Percentiles rank a stretch among this genome's conserved stretches.
Conservation (phyloP, 1,139 yeast genomes). For the Wickerhamiella pararugosa region DNA sequence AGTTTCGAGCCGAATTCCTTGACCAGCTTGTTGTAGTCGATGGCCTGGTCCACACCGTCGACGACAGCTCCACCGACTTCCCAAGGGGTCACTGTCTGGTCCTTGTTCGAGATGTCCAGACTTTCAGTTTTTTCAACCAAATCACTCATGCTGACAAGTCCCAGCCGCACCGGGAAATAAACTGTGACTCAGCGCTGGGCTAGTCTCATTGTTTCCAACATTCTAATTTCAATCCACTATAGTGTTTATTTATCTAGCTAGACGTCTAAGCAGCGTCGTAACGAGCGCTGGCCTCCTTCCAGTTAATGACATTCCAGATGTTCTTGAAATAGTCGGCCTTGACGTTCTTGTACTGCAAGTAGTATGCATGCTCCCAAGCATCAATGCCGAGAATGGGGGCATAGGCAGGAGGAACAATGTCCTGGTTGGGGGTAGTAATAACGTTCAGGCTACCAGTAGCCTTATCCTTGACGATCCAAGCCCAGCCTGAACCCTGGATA, state of each 20-base stretch:
- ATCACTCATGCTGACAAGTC: neutral
- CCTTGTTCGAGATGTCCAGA: slow-evolving; percentile 10
- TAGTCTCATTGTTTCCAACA: neutral
- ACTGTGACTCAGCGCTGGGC: neutral
- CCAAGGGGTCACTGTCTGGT: slow-evolving; percentile 83
- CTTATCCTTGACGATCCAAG: slow-evolving; percentile 79
- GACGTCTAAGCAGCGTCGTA: slow-evolving; percentile 24
- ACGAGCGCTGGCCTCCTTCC: slow-evolving; percentile 83
- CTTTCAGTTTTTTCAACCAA: neutral
- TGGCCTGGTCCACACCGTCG: slow-evolving; percentile 76
- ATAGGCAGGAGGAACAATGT: slow-evolving; percentile 60
- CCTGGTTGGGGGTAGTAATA: slow-evolving; percentile 81
- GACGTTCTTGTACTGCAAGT: slow-evolving; percentile 88
- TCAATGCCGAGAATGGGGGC: slow-evolving; percentile 85
- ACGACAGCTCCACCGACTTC: slow-evolving; percentile 98
- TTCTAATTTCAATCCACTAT: neutral
- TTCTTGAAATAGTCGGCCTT: slow-evolving; percentile 93
- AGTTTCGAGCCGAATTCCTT: slow-evolving; percentile 75
- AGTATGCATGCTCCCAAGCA: slow-evolving; percentile 98
- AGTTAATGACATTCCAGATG: slow-evolving; percentile 91
- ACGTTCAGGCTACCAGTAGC: slow-evolving; percentile 72
- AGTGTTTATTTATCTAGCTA: neutral
- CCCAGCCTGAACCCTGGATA: slow-evolving; percentile 97
- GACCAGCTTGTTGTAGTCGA: slow-evolving; percentile 80
- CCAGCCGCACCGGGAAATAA: neutral